These are phyloP conservation scores for Ogataea hybrid DNA, from an alignment of 1,139 yeast species.

Conservation along the genomic window DNA sequence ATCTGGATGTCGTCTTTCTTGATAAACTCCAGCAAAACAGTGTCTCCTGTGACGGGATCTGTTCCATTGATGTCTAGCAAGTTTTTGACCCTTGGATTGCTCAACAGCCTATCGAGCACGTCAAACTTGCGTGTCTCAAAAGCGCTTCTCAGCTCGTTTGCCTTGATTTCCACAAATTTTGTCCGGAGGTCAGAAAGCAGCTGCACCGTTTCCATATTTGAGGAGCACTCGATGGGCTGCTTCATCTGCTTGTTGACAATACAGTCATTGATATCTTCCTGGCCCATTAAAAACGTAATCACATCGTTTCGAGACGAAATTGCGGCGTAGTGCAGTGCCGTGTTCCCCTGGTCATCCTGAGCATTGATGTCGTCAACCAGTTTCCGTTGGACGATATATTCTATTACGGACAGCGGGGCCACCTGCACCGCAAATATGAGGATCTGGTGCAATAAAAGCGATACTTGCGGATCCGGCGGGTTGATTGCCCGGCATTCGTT, in stretches of 20 bases:
- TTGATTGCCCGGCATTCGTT: constrained; percentile 17
- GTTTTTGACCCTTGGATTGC: constrained; percentile 76
- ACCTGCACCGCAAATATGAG: constrained; percentile 89
- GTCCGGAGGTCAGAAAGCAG: constrained; percentile 82
- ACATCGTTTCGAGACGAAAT: constrained; percentile 70
- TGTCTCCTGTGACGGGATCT: constrained; percentile 91
- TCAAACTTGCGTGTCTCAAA: constrained; percentile 69
- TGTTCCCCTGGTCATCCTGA: constrained; percentile 79
- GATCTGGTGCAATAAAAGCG: constrained; percentile 41
- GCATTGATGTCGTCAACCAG: constrained; percentile 59
- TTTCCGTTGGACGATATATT: constrained; percentile 40
- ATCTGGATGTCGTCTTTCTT: constrained; percentile 71
- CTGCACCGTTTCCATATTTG: constrained; percentile 61
- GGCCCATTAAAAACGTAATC: constrained; percentile 61
- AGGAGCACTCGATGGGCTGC: constrained; percentile 81
- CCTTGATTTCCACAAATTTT: constrained; percentile 73
- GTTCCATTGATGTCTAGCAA: constrained; percentile 89
- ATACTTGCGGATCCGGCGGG: constrained; percentile 40
- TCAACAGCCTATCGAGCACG: constrained; percentile 61
- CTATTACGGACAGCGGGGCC: constrained; percentile 59
- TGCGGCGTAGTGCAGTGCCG: constrained; percentile 91
- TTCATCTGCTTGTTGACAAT: constrained; percentile 63
- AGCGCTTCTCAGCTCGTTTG: constrained; percentile 64
- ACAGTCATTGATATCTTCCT: constrained; percentile 81
- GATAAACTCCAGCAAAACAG: constrained; percentile 89